Conservation (phyloP, 208 protist species). For the Novymonas esmeraldas region DNA sequence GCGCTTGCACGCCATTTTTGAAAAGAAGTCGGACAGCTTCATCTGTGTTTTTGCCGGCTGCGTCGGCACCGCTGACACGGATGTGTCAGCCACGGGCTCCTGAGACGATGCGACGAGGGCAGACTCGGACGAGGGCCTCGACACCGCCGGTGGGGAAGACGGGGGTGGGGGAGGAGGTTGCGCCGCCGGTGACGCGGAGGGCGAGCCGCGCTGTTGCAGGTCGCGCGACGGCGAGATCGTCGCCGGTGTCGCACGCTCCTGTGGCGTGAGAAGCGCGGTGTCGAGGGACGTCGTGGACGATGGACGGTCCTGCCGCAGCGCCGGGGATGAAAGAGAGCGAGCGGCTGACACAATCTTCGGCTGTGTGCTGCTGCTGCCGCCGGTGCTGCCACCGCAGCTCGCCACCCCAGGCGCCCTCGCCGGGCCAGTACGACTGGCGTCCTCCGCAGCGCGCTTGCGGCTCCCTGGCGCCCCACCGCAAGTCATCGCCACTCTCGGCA, state of each 20-base stretch:
- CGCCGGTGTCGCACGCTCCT: neutral
- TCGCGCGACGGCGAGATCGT: neutral
- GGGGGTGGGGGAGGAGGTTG: neutral
- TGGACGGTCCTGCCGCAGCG: neutral
- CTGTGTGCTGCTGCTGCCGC: slow-evolving; percentile 15
- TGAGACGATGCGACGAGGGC: too few relatives aligned
- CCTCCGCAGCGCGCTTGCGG: neutral
- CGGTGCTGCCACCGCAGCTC: slow-evolving; percentile 11
- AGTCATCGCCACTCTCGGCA: slow-evolving; percentile 25
- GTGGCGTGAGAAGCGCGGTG: neutral
- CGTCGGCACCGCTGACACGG: neutral
- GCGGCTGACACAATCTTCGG: slow-evolving; percentile 29
- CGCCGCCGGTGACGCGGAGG: slow-evolving; percentile 11
- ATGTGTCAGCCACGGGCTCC: neutral
- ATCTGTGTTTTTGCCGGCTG: slow-evolving; percentile 50
- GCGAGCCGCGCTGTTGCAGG: neutral
- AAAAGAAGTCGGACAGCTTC: slow-evolving; percentile 87
- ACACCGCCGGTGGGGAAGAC: too few relatives aligned
- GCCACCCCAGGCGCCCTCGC: neutral
- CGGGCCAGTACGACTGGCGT: neutral
- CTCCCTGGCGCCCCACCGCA: neutral
- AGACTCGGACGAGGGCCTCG: neutral
- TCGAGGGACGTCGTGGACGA: neutral
- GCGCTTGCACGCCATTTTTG: slow-evolving; percentile 77
- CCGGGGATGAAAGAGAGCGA: slow-evolving; percentile 1